Conservation (phyloP, 1,139 yeast species). For the Hyphopichia pseudoburtonii region DNA sequence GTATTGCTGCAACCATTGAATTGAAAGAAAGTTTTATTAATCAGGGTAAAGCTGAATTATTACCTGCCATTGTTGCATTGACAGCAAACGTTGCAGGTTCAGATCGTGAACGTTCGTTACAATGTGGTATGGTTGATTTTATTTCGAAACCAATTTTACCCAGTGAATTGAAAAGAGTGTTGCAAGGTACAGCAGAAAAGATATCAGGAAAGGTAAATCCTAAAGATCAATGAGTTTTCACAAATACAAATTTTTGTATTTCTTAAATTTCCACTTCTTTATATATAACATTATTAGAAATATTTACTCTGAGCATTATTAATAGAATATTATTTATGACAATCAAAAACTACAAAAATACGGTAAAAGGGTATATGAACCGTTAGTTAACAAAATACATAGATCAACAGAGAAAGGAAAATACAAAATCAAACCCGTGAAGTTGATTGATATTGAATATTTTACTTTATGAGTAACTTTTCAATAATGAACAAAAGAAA, state of each 20-base stretch:
- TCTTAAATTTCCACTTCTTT: too few species aligned
- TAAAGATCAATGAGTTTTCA: neutral
- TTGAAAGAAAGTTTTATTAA: constrained; percentile 21
- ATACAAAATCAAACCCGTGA: too few species aligned
- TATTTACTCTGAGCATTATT: too few species aligned
- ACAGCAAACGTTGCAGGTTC: constrained; percentile 62
- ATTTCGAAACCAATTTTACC: constrained; percentile 58
- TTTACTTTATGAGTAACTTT: too few species aligned
- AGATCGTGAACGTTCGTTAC: constrained; percentile 47
- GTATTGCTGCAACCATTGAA: constrained; percentile 47
- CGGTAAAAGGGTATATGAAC: too few species aligned
- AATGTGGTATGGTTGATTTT: constrained; percentile 57
- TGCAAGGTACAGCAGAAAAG: constrained; percentile 20
- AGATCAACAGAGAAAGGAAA: too few species aligned
- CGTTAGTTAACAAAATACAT: too few species aligned
- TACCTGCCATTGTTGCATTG: constrained; percentile 50
- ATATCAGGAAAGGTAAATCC: neutral
- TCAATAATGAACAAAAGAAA: too few species aligned
- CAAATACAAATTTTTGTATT: neutral
- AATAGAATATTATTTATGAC: too few species aligned
- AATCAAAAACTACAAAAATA: too few species aligned
- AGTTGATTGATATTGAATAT: too few species aligned
- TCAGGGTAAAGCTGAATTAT: constrained; percentile 24
- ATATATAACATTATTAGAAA: too few species aligned
- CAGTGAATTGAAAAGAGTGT: constrained; percentile 38